A percentile compares a stretch with the other conserved stretches of the same genome.
phyloP scores from a whole-genome alignment of 257 asterid species.

The Gardenia jasminoides region DNA sequence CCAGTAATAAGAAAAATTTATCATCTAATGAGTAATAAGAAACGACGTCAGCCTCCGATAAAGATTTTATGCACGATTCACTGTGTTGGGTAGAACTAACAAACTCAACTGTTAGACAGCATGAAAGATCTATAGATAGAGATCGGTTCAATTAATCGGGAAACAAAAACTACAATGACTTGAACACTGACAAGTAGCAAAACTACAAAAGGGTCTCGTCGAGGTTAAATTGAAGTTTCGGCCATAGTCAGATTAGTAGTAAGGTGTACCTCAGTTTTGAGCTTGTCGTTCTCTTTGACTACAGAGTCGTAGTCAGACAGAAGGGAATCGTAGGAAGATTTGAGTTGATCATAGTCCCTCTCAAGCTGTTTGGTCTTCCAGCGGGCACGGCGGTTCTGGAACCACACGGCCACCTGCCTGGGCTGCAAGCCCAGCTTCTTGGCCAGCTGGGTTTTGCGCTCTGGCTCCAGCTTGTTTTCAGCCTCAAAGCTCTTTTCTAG shows the following conservation, averaged over 20 bases:
- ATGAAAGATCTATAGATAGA: background rate
- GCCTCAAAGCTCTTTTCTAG: slow-evolving; percentile 94
- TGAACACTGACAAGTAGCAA: background rate
- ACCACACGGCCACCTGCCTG: slow-evolving; percentile 99
- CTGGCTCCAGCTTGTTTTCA: slow-evolving; percentile 99
- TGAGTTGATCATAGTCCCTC: slow-evolving; percentile 84
- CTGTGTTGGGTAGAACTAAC: background rate
- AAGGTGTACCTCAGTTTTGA: slow-evolving; percentile 76
- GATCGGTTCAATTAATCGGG: background rate
- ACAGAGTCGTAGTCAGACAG: slow-evolving; percentile 64
- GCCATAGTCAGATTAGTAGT: background rate
- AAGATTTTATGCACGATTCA: background rate
- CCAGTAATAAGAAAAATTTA: background rate
- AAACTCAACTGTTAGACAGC: background rate
- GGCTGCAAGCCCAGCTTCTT: slow-evolving; percentile 92
- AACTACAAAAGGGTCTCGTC: background rate
- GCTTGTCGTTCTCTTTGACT: slow-evolving; percentile 74
- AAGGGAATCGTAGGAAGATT: slow-evolving; percentile 84
- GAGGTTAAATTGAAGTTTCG: background rate
- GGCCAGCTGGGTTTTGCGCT: slow-evolving; percentile 85
- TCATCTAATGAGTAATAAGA: background rate
- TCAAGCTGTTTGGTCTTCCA: slow-evolving; percentile 98
- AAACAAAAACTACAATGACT: background rate
- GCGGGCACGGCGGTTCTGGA: slow-evolving; percentile 99
- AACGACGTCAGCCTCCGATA: background rate